Evolutionary conservation across 2,329 filamentous ascomycete species (phyloP).

Genomic region (Phyllosticta ampelicida): DNA sequence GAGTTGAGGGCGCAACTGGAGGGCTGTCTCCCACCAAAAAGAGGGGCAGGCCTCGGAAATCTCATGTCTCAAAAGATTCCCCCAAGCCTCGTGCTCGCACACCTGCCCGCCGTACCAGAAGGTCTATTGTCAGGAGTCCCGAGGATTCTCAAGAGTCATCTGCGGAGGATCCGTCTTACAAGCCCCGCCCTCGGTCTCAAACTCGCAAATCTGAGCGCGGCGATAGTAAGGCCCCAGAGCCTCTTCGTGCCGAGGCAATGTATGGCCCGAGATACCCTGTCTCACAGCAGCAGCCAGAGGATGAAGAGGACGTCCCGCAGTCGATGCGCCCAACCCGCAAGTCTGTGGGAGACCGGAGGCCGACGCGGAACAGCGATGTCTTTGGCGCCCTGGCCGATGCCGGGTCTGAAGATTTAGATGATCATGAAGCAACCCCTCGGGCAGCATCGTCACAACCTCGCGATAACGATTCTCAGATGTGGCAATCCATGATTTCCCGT

Average conservation of each 20-base stretch:
- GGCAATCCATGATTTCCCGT: conserved; percentile 6
- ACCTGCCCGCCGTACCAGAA: conserved; percentile 13
- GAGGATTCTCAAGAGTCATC: conserved; percentile 1
- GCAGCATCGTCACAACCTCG: not conserved
- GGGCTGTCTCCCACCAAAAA: conserved; percentile 17
- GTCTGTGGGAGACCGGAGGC: not conserved
- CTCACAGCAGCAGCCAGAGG: not conserved
- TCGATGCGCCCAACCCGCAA: not conserved
- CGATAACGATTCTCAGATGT: conserved; percentile 3
- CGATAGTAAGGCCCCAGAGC: conserved; percentile 1
- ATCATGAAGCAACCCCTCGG: not conserved
- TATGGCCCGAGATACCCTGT: conserved; percentile 1
- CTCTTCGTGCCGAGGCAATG: conserved; percentile 1
- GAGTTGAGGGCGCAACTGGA: not conserved
- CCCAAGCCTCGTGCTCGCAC: conserved; percentile 20
- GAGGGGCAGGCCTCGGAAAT: not conserved
- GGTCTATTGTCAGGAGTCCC: conserved; percentile 3
- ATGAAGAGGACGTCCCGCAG: not conserved
- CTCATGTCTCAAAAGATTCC: not conserved
- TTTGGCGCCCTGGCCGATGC: not conserved
- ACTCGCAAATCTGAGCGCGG: not conserved
- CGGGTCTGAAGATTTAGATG: not conserved
- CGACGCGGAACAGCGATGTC: not conserved
- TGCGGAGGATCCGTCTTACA: conserved; percentile 1
- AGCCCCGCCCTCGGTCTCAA: not conserved